Percentiles rank a stretch among this genome's conserved stretches.
Conservation (phyloP, 169 alveolate species). For the Babesia gibsoni region DNA sequence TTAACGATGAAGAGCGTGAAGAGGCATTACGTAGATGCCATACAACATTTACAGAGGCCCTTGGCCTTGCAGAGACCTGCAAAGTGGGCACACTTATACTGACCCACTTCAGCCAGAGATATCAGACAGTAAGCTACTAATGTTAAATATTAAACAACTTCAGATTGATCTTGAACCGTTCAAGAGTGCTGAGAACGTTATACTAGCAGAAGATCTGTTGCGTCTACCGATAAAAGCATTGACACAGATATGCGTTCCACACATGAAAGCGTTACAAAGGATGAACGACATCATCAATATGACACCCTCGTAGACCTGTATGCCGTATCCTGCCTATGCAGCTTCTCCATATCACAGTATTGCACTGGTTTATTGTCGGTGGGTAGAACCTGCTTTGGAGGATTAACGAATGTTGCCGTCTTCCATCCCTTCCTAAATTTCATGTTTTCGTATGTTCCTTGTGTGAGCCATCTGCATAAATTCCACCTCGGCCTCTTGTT, state of each 20-base stretch:
- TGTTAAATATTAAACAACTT: not conserved
- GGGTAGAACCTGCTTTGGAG: slow-evolving; percentile 20
- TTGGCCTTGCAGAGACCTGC: slow-evolving; percentile 67
- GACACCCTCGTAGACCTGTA: not conserved
- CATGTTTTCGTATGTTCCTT: slow-evolving; percentile 55
- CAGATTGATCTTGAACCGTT: not conserved
- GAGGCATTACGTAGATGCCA: slow-evolving; percentile 81
- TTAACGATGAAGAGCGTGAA: slow-evolving; percentile 67
- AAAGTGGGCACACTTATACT: slow-evolving; percentile 71
- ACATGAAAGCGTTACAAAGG: not conserved
- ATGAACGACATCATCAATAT: not conserved
- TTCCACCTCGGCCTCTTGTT: slow-evolving; percentile 56
- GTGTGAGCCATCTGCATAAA: slow-evolving; percentile 49
- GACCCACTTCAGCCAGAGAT: slow-evolving; percentile 91
- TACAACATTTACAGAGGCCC: slow-evolving; percentile 73
- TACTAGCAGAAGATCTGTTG: slow-evolving; percentile 33
- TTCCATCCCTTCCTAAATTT: slow-evolving; percentile 61
- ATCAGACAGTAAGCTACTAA: slow-evolving; percentile 70
- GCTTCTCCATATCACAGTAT: slow-evolving; percentile 56
- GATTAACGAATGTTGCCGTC: slow-evolving; percentile 31
- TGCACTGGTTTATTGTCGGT: not conserved
- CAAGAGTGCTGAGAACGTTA: not conserved
- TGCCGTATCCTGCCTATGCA: slow-evolving; percentile 50
- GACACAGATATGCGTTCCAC: not conserved
- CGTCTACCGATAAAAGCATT: slow-evolving; percentile 17